Evolutionary conservation across 306 rosid species (phyloP), one percentile per base, ranked within the genome.

Genomic region (Cucurbita pepo): DNA sequence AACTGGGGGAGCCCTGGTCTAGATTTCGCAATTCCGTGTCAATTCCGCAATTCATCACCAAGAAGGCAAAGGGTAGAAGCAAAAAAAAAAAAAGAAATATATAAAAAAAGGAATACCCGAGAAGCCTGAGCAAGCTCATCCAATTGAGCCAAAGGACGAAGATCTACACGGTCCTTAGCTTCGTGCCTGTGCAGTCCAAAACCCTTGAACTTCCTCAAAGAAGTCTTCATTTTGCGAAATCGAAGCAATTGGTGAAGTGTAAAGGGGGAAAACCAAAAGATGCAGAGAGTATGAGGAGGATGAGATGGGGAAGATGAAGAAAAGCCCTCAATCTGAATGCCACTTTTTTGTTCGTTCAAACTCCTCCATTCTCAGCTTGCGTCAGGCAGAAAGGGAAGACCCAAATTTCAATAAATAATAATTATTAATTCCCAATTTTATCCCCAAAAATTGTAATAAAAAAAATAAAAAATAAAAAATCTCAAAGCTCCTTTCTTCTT

Each of bases 41-140:
- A 5, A 3, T 14, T 54, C 70, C 52, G 19, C 8, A 56, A 52
- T 69, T 58, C 36, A 30, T 30, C 52, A 1, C 47, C 45, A 56
- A 34, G 64, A 69, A 25, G 40, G 3, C 10, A 16, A 53, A 56
- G 62, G 74, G 58, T 60, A 60, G 48, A 72, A 58, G 18, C 13
- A 30, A 5, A 4, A 5, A 40, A 0, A 40, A 0, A 40, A 40
- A 5, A 40, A 0, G 5, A 7, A 40, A 40, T 0, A 40, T 0
- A 40, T 1, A 5, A 40, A 4, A 40, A 40, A 40, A 5, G 8
- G 43, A 36, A 64, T 66, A 81, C 99, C 97, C 65, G 79, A 18
- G 92, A 78, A 45, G 99, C 99, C 84, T 86, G 95, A 78, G 96
- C 89, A n/a, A 95, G 91, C 86, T 95, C 97, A 40, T 89, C 93